Evolutionary conservation across 2,329 filamentous ascomycete genomes (phyloP).

Genomic region (Colletotrichum lentis): DNA sequence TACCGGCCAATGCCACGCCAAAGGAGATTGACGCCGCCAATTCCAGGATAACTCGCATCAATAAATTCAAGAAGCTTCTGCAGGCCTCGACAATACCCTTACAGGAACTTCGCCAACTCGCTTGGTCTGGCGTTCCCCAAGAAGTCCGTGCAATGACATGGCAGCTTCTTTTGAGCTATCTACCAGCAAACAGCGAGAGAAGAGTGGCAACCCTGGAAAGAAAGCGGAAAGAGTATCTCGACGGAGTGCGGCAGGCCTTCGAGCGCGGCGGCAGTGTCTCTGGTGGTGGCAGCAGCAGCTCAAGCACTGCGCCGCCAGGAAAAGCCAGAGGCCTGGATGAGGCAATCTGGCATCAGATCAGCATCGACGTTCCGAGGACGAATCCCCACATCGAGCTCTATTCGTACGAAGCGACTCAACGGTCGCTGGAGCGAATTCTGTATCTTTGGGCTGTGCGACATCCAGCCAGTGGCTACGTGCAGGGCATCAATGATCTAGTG

Average conservation of each 20-base stretch:
- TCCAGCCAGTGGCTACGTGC: constrained; percentile 95
- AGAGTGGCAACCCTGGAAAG: constrained; percentile 88
- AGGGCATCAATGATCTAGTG: constrained; percentile 97
- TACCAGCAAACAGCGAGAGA: constrained; percentile 95
- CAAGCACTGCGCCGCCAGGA: constrained; percentile 47
- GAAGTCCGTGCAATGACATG: constrained; percentile 99
- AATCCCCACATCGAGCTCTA: constrained; percentile 97
- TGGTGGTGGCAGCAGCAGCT: constrained; percentile 51
- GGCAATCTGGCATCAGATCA: constrained; percentile 99
- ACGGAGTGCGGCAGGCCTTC: constrained; percentile 81
- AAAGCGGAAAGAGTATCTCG: constrained; percentile 95
- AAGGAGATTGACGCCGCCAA: constrained; percentile 90
- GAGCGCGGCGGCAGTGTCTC: constrained; percentile 59
- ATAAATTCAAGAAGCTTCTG: constrained; percentile 96
- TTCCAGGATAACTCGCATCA: constrained; percentile 89
- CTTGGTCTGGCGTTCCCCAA: constrained; percentile 93
- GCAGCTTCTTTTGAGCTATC: constrained; percentile 93
- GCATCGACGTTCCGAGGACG: constrained; percentile 94
- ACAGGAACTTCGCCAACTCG: constrained; percentile 80
- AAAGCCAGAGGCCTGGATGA: constrained; percentile 81
- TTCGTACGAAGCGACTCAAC: constrained; percentile 93
- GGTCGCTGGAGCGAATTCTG: constrained; percentile 90
- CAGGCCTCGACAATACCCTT: constrained; percentile 91
- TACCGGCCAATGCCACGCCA: constrained; percentile 74
- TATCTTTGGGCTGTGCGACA: constrained; percentile 98